phyloP scores from a whole-genome alignment of 345 rosid species.

The Eucalyptus caleyi region DNA sequence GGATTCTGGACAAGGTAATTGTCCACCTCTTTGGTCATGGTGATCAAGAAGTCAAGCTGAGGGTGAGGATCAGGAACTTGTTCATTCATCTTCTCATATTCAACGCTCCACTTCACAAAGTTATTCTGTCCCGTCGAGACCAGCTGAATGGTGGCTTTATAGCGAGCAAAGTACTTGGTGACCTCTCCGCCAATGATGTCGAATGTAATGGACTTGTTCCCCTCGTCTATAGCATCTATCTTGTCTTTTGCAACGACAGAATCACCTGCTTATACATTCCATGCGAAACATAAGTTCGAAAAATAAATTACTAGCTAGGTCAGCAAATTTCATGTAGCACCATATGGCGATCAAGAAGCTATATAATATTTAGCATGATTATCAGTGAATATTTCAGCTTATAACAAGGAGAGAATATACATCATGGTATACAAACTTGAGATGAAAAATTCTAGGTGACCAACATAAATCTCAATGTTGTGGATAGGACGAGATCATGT shows the following conservation, averaged over 20 bases:
- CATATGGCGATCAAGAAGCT: neutral
- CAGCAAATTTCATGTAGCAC: neutral
- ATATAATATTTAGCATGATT: neutral
- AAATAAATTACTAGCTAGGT: neutral
- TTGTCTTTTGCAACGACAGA: neutral
- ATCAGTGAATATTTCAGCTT: neutral
- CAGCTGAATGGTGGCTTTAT: neutral
- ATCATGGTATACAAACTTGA: neutral
- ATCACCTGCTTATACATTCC: neutral
- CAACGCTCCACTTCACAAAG: conserved; percentile 5
- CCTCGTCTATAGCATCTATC: conserved; percentile 4
- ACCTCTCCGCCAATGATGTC: conserved; percentile 12
- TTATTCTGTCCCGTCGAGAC: neutral
- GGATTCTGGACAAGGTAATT: neutral
- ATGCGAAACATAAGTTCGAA: neutral
- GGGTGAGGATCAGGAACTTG: conserved; percentile 5
- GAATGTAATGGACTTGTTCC: neutral
- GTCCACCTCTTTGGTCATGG: conserved; percentile 6
- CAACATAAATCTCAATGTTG: neutral
- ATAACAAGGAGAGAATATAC: neutral
- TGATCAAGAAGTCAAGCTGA: conserved; percentile 8
- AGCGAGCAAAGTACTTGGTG: conserved; percentile 9
- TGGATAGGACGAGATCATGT: neutral
- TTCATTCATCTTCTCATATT: conserved; percentile 14
- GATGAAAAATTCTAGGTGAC: neutral